Base-by-base conservation (phyloP, 768 basidiomycete genomes). In the Calocybe indica region DNA sequence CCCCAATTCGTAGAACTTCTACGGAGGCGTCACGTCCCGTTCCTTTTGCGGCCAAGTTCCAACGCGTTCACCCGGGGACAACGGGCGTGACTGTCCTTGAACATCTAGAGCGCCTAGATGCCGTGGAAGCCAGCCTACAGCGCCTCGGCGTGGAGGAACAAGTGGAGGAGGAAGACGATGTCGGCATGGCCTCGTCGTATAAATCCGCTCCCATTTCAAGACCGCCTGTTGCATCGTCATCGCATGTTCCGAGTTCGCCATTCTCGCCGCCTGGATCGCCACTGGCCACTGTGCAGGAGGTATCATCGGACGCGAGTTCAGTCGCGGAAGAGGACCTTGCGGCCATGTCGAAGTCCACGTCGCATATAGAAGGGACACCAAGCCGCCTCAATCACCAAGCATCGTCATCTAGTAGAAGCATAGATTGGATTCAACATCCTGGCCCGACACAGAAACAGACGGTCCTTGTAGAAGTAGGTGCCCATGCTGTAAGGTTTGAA, bases 31-130 rank as follows among this genome's bases (percentile, higher is more conserved):
- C 80, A 13, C 77, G 90, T 32, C 89, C 90, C 0, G 84, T 92
- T 10, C 86, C 88, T 3, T 89, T 92, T 62, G 81, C 83, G 9
- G 78, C 83, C n/a, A 91, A 90, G 65, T 87, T 88, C 64, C 80
- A 85, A 58, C 78, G 82, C 41, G 83, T 91, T 32, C 86, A 89
- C 58, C 88, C 88, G 40, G 88, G 86, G 34, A 90, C 88, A 29
- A 92, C 88, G 0, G 91, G 91, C 8, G 89, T 92, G 22, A 85
- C 82, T 7, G 83, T 92, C 41, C 73, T 93, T 34, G 87, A 89
- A 57, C 89, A 92, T 54, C 73, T 93, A 54, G 91, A 93, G 59
- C 80, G 87, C 40, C 65, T 93, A 40, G 91, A 93, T 59, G 84
- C 80, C 11, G 87, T 88, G 12, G 88, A 91, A 54, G 85, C 87